These are phyloP conservation scores for Sinapis alba DNA, from an alignment of 441 rosid species.

Conservation along the genomic window DNA sequence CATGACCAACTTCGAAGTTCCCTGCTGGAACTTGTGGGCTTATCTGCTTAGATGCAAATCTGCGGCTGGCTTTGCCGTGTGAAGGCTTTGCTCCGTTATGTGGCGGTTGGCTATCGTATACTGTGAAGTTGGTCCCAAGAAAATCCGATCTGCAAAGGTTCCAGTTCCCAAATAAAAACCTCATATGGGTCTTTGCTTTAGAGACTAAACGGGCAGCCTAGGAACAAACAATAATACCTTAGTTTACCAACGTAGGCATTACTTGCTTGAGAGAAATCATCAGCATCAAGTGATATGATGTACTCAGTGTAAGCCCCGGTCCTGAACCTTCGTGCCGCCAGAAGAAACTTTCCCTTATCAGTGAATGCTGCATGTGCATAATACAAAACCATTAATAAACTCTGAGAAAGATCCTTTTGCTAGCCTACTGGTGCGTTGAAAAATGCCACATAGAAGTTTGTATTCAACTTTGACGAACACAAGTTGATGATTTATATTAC, in stretches of 20 bases:
- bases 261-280: slow-evolving; percentile 90
- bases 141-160: slow-evolving; percentile 76
- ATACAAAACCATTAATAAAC: too few relatives aligned
- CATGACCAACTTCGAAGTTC: slow-evolving; percentile 84
- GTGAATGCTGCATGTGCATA: too few relatives aligned
- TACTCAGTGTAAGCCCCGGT: slow-evolving; percentile 81
- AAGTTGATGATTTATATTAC: neutral
- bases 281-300: slow-evolving; percentile 80
- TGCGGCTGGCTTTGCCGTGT: slow-evolving; percentile 68
- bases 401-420: too few relatives aligned
- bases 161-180: neutral
- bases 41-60: slow-evolving; percentile 88
- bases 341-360: slow-evolving; percentile 87
- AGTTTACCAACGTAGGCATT: slow-evolving; percentile 91
- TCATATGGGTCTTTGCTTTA: neutral
- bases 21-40: slow-evolving; percentile 93
- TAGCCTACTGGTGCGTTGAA: too few relatives aligned
- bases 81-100: slow-evolving; percentile 84
- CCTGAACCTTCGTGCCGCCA: slow-evolving; percentile 88
- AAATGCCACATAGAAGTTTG: too few relatives aligned
- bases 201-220: neutral
- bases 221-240: slow-evolving; percentile 48
- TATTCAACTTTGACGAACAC: slow-evolving; percentile 6
- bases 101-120: slow-evolving; percentile 86
- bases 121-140: slow-evolving; percentile 89